Conservation (phyloP, 805 yeast genomes). For the Torulaspora gathmanii region DNA sequence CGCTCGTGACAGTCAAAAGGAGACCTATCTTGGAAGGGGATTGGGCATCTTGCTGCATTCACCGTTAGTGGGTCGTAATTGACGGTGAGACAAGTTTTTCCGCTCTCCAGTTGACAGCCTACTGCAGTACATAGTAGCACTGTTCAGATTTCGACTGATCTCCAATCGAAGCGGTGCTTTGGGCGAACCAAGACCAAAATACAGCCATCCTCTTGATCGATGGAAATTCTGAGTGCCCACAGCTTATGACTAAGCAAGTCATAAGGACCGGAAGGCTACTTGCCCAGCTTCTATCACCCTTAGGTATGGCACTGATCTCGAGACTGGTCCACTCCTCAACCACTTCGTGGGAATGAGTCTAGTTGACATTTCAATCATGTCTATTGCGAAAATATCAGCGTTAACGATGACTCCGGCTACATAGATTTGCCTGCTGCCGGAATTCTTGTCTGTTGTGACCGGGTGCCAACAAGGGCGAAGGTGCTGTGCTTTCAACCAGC, state of each 20-base stretch:
- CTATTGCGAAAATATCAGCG: conserved; percentile 5
- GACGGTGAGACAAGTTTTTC: conserved; percentile 4
- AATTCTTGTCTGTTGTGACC: conserved; percentile 7
- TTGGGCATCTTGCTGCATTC: conserved; percentile 5
- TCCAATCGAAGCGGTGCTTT: conserved; percentile 7
- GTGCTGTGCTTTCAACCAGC: conserved; percentile 9
- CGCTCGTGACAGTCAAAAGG: conserved; percentile 11
- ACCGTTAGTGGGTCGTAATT: conserved; percentile 4
- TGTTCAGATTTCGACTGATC: conserved; percentile 11
- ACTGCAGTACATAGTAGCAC: conserved; percentile 7
- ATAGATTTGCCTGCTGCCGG: conserved; percentile 11
- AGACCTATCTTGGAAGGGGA: conserved; percentile 3
- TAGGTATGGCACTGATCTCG: conserved; percentile 6
- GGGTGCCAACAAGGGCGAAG: conserved; percentile 2
- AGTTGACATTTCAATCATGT: conserved; percentile 6
- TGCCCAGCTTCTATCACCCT: conserved; percentile 9
- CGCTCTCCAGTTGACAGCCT: conserved; percentile 2
- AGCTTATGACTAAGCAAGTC: conserved; percentile 6
- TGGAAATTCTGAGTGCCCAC: conserved; percentile 1
- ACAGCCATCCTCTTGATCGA: conserved; percentile 10
- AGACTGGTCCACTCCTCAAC: conserved; percentile 12
- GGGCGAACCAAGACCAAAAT: conserved; percentile 8
- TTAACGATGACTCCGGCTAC: conserved; percentile 7
- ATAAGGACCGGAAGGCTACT: conserved; percentile 10
- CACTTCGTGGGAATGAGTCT: conserved; percentile 12